Base-by-base conservation (phyloP, 2,329 filamentous ascomycete species). In the Fusarium citri region DNA sequence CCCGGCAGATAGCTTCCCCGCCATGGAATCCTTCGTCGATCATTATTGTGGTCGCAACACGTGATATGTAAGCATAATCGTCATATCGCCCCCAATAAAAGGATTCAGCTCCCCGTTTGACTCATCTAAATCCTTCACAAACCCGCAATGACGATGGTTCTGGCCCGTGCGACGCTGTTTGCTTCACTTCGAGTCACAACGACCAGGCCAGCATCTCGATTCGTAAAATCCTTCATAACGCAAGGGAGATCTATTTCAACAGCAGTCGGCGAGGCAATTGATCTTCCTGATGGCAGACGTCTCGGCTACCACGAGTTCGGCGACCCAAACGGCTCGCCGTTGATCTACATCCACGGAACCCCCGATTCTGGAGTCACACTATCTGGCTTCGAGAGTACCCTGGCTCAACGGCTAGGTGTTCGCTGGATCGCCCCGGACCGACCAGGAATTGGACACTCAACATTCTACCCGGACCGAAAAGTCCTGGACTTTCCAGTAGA, bases 181-280 rank as follows among this genome's bases (percentile, higher is more conserved):
- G 9, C 16, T 11, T 37, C 16, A 4, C 16, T 37, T n/a, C 34
- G 34, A 37, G 34, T n/a, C 34, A 37, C 34, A 11, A 11, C 16
- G 34, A 37, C 16, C 6, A 37, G 34, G 1, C 34, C 34, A 1
- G 34, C 16, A 37, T 37, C 34, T 37, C 16, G 16, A 37, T 37
- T 6, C 1, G 9, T 3, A 6, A 11, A 37, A 6, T 6, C 9
- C 9, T 18, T 10, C 31, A 18, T 1, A 4, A 18, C 9, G 0
- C 16, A 37, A 37, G 18, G 34, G 0, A 37, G 34, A 37, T 16
- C 34, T 6, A 11, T 37, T 1, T 37, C 34, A 7, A 37, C 34
- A 2, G 34, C 34, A 6, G 34, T 37, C 1, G 34, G 34, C 16
- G 7, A 37, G 0, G 3, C 16, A 4, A 37, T 37, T n/a, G 34